Conservation (phyloP, 768 basidiomycete species). For the Trametes cubensis region DNA sequence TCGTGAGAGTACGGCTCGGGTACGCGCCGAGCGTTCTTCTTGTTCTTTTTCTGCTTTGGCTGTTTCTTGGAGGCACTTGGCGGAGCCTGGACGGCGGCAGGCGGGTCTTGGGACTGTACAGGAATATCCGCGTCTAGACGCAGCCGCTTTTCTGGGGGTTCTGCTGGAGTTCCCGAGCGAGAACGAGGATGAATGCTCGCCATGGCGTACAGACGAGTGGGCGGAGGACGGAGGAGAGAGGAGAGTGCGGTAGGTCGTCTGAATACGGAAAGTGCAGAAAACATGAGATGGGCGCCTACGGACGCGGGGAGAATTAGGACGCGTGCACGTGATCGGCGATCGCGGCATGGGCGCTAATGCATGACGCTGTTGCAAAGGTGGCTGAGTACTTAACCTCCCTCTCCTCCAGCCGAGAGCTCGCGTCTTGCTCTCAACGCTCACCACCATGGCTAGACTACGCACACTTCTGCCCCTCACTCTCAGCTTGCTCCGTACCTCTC, state of each 20-base stretch:
- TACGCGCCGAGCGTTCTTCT: slow-evolving; percentile 41
- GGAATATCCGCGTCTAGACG: slow-evolving; percentile 27
- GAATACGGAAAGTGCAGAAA: slow-evolving; percentile 15
- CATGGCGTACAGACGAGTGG: slow-evolving; percentile 5
- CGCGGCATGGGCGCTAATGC: neutral
- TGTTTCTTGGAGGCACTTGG: slow-evolving; percentile 14
- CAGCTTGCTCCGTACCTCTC: neutral
- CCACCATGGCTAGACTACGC: neutral
- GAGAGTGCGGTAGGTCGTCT: neutral
- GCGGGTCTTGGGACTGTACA: slow-evolving; percentile 7
- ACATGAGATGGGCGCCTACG: slow-evolving; percentile 13
- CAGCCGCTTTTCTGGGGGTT: slow-evolving; percentile 36
- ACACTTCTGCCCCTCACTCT: neutral
- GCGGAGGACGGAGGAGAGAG: slow-evolving; percentile 2
- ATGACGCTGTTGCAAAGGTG: neutral
- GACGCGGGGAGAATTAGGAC: neutral
- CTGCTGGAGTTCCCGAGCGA: slow-evolving; percentile 13
- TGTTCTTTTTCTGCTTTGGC: slow-evolving; percentile 31
- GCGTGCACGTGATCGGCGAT: slow-evolving; percentile 23
- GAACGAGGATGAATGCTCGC: slow-evolving; percentile 12
- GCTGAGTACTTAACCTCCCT: neutral
- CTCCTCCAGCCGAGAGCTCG: neutral
- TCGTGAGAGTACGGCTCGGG: slow-evolving; percentile 71
- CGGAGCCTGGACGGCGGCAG: slow-evolving; percentile 5
- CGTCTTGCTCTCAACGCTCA: neutral